Evolutionary conservation across 805 yeast species (phyloP), one percentile per base, ranked within the genome.

Genomic region (Pichia thaimueangensis): DNA sequence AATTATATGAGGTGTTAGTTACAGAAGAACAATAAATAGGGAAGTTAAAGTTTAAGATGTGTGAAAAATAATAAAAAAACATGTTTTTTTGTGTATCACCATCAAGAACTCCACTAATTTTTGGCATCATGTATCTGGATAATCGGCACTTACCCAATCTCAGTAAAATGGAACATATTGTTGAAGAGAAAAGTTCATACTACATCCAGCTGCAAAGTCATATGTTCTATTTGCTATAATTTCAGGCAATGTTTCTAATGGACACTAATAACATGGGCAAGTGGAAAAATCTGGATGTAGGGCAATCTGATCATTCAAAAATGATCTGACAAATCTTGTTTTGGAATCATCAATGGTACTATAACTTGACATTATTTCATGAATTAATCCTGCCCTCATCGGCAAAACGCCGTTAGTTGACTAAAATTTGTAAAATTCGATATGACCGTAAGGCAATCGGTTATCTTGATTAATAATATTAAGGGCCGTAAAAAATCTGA

Each of bases 401-500:
- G 80, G 80, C 16, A 64, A 67, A 22, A 72, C 54, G 49, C 73
- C 69, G 12, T 45, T 67, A 43, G 44, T 56, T 52, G 54, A 56
- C 50, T 67, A 70, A 8, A 9, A 17, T 43, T 63, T 59, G 11
- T 62, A 60, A 56, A 71, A 70, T 7, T 57, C 60, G 35, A 74
- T 65, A 41, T 63, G 62, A 49, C 64, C 67, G 10, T 68, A 53
- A 4, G 80, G 72, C 32, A 78, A 64, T 23, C 67, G 64, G 4
- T 51, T 41, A 10, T 45, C 50, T 6, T 70, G 63, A 49, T 62
- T 59, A 44, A 68, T 45, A 51, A 83, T 56, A n/a, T 84, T 86
- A 38, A 82, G 60, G 4, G 87, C 82, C 17, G 85, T 61, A 47
- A 78, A 61, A 51, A 71, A 76, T 20, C 77, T 63, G 47, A 75